Conservation (phyloP, 176 grass and related monocot species). For the Secale cereale region DNA sequence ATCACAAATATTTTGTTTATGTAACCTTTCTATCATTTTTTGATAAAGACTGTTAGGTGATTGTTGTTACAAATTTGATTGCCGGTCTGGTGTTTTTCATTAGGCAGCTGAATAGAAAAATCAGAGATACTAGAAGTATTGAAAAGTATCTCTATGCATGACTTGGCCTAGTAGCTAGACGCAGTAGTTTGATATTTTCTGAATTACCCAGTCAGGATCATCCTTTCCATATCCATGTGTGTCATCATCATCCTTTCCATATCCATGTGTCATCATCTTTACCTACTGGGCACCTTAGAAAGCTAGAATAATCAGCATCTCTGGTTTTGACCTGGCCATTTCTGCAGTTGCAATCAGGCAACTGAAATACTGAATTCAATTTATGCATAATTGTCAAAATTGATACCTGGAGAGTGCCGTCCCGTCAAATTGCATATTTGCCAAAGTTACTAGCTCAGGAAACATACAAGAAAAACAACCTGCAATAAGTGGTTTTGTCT, state of each 20-base stretch:
- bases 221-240: background rate
- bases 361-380: too few species aligned
- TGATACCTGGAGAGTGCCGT: too few species aligned
- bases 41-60: background rate
- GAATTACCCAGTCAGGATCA: background rate
- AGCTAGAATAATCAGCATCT: background rate
- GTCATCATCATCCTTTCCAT: background rate
- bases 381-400: too few species aligned
- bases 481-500: too few species aligned
- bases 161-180: background rate
- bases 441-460: too few species aligned
- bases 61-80: background rate
- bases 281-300: background rate
- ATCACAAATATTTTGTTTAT: background rate
- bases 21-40: too few species aligned
- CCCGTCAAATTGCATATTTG: too few species aligned
- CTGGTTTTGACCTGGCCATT: too few species aligned
- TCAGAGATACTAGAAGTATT: background rate
- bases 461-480: too few species aligned
- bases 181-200: background rate
- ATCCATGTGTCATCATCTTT: background rate
- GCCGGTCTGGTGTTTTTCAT: background rate
- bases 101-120: background rate
- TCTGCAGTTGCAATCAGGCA: too few species aligned
- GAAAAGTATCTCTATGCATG: background rate